Evolutionary conservation across 805 yeast genomes (phyloP).

Genomic region (Candida awuae): DNA sequence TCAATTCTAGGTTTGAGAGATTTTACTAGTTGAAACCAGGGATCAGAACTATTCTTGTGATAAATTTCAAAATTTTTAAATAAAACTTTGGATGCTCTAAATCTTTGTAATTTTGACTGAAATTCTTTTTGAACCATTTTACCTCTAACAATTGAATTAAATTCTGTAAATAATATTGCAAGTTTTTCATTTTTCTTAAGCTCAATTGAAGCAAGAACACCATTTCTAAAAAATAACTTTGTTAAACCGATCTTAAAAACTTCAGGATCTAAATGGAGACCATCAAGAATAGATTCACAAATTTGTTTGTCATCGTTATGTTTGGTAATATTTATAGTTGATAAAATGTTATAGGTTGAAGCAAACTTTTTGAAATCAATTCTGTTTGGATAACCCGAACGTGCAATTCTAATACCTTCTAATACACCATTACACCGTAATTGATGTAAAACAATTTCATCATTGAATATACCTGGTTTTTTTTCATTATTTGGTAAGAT

Average conservation of each 20-base stretch:
- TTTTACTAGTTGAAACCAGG: slow-evolving; percentile 73
- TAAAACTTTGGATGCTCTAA: slow-evolving; percentile 65
- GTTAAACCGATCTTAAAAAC: slow-evolving; percentile 62
- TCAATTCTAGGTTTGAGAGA: slow-evolving; percentile 65
- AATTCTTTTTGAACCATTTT: slow-evolving; percentile 44
- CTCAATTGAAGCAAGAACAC: slow-evolving; percentile 73
- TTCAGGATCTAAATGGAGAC: slow-evolving; percentile 52
- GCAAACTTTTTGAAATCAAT: slow-evolving; percentile 76
- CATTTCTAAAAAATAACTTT: slow-evolving; percentile 68
- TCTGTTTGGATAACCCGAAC: slow-evolving; percentile 95
- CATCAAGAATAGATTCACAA: slow-evolving; percentile 57
- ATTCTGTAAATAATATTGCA: slow-evolving; percentile 42
- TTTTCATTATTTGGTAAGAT: slow-evolving; percentile 82
- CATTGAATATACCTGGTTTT: slow-evolving; percentile 63
- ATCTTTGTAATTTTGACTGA: slow-evolving; percentile 41
- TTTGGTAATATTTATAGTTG: slow-evolving; percentile 23
- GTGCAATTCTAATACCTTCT: slow-evolving; percentile 94
- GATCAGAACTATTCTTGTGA: slow-evolving; percentile 42
- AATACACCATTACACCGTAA: slow-evolving; percentile 94
- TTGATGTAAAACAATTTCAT: slow-evolving; percentile 73
- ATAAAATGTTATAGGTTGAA: slow-evolving; percentile 63
- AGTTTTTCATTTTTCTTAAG: slow-evolving; percentile 62
- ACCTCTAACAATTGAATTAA: slow-evolving; percentile 66
- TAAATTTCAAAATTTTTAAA: slow-evolving; percentile 52
- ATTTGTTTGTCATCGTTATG: slow-evolving; percentile 47